These are phyloP conservation scores for Sporisorium scitamineum DNA, from an alignment of 1,284 basidiomycete species.

Conservation along the genomic window DNA sequence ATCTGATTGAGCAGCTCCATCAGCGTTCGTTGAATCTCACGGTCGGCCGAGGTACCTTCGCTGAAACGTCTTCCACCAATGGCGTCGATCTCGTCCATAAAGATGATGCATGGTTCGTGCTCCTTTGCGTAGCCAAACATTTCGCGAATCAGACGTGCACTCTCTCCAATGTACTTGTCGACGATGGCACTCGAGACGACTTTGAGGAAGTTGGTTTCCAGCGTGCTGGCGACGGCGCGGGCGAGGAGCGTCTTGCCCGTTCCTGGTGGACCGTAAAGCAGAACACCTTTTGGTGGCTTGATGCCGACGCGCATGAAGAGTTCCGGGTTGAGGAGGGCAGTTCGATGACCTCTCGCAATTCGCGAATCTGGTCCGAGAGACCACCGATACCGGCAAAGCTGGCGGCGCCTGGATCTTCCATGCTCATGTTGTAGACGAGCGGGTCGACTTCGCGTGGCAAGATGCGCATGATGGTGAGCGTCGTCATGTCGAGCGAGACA, in stretches of 20 bases:
- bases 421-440: constrained; percentile 98
- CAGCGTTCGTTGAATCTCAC: constrained; percentile 97
- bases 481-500: constrained; percentile 99
- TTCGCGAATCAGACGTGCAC: constrained; percentile 89
- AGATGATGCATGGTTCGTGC: constrained; percentile 97
- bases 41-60: constrained; percentile 97
- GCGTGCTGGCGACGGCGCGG: constrained; percentile 92
- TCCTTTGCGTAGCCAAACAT: constrained; percentile 99
- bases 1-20: constrained; percentile 99
- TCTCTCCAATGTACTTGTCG: constrained; percentile 99
- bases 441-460: constrained; percentile 98
- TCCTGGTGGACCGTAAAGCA: constrained; percentile 92
- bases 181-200: constrained; percentile 99
- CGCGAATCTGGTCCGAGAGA: constrained; percentile 93
- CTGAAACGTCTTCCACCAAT: constrained; percentile 81
- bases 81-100: constrained; percentile 93
- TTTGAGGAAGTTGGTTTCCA: constrained; percentile 97
- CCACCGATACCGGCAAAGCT: constrained; percentile 98
- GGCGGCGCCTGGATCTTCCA: constrained; percentile 95
- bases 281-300: constrained; percentile 92
- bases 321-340: constrained; percentile 95
- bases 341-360: constrained; percentile 96
- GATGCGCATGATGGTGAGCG: constrained; percentile 95
- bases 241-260: constrained; percentile 97
- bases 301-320: constrained; percentile 95